Conservation (phyloP, 257 asterid genomes). For the Solanum ahanhuiri region DNA sequence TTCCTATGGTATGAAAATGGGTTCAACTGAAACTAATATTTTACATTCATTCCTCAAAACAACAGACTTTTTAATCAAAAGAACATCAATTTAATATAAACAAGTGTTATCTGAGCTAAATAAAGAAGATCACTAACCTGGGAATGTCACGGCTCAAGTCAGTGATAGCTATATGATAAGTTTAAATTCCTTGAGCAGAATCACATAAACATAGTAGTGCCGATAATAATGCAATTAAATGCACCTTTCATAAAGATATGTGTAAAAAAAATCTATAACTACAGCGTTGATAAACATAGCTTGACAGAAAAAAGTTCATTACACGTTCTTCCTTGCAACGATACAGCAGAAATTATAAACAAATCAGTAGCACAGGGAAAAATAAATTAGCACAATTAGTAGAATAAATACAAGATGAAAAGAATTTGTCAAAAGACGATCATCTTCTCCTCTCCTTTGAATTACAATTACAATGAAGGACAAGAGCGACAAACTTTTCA, state of each 20-base stretch:
- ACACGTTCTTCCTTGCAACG: neutral
- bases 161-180: neutral
- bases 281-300: neutral
- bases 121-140: neutral
- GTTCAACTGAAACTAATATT: neutral
- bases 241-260: neutral
- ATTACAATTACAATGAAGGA: slow-evolving; percentile 7
- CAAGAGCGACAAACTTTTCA: neutral
- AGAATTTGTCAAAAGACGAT: neutral
- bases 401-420: neutral
- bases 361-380: neutral
- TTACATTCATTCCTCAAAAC: neutral
- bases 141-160: neutral
- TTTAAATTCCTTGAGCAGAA: neutral
- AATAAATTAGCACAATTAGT: neutral
- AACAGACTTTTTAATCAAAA: neutral
- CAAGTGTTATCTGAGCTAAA: neutral
- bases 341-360: neutral
- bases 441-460: slow-evolving; percentile 1
- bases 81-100: neutral
- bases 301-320: neutral
- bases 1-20: neutral
- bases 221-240: neutral
- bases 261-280: neutral
- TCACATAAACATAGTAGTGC: neutral